These are phyloP conservation scores for Aristolochia fimbriata DNA, from an alignment of 164 flowering plant genomes.

Conservation along the genomic window DNA sequence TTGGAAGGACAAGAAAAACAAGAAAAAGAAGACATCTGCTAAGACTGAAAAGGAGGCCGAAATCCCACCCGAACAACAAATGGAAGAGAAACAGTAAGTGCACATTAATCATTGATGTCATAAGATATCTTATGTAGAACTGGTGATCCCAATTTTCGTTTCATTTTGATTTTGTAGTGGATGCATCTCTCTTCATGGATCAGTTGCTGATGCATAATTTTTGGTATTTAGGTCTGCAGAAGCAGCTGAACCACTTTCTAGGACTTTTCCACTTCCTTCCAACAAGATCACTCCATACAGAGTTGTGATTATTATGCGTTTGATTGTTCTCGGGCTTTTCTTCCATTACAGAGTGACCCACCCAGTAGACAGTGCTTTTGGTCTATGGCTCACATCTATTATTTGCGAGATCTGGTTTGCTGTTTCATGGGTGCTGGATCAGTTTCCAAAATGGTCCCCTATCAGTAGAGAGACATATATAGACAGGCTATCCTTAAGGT, in stretches of 20 bases:
- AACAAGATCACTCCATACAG: conserved; percentile 70
- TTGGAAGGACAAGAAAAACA: conserved; percentile 84
- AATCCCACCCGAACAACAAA: conserved; percentile 67
- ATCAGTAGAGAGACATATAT: conserved; percentile 51
- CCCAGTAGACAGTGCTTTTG: conserved; percentile 85
- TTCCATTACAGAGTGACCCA: conserved; percentile 80
- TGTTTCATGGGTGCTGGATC: conserved; percentile 91
- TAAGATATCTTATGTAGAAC: background rate
- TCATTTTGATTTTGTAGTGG: background rate
- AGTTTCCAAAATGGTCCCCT: conserved; percentile 95
- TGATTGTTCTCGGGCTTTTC: conserved; percentile 77
- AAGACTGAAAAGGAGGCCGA: conserved; percentile 39
- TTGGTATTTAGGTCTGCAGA: conserved; percentile 43
- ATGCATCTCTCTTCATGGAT: background rate
- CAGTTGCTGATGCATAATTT: conserved; percentile 1
- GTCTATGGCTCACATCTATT: conserved; percentile 87
- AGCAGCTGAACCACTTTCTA: conserved; percentile 60
- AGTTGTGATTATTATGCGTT: conserved; percentile 58
- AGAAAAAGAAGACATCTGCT: conserved; percentile 39
- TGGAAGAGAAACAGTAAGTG: conserved; percentile 72
- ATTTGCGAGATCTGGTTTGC: conserved; percentile 99
- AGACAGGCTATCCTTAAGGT: conserved; percentile 77
- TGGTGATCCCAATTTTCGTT: background rate
- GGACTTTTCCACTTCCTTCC: conserved; percentile 46
- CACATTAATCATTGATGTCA: background rate